Evolutionary conservation across 2,329 filamentous ascomycete species (phyloP).

Genomic region (Epichloe gansuensis): DNA sequence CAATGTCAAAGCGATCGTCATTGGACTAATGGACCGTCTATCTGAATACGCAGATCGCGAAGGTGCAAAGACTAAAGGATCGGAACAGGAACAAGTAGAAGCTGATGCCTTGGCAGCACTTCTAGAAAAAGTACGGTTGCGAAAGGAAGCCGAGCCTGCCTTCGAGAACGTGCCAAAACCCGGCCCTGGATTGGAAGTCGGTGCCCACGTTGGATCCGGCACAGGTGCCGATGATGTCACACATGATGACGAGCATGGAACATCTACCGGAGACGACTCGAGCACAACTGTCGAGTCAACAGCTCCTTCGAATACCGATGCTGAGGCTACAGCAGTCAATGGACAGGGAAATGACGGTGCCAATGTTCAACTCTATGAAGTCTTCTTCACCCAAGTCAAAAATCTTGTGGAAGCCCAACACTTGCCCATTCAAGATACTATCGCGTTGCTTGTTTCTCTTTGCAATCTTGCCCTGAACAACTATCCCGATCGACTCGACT

Average conservation of each 20-base stretch:
- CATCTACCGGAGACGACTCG: conserved; percentile 17
- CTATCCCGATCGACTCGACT: conserved; percentile 84
- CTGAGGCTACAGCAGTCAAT: conserved; percentile 35
- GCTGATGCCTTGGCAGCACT: conserved; percentile 70
- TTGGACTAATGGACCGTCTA: conserved; percentile 91
- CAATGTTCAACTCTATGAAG: conserved; percentile 84
- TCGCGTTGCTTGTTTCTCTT: conserved; percentile 85
- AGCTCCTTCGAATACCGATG: conserved; percentile 30
- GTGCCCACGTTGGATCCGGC: conserved; percentile 18
- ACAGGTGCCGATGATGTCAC: conserved; percentile 18
- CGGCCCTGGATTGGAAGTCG: conserved; percentile 24
- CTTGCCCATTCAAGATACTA: conserved; percentile 86
- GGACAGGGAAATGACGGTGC: conserved; percentile 34
- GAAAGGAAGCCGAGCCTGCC: conserved; percentile 33
- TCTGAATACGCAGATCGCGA: conserved; percentile 92
- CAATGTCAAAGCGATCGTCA: conserved; percentile 95
- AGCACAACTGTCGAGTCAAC: conserved; percentile 19
- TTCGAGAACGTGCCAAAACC: conserved; percentile 10
- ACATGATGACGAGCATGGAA: conserved; percentile 6
- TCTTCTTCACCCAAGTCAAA: conserved; percentile 93
- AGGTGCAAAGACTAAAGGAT: conserved; percentile 54
- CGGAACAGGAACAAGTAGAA: conserved; percentile 65
- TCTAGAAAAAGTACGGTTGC: conserved; percentile 63
- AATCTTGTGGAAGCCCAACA: conserved; percentile 85
- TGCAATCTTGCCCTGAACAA: conserved; percentile 91